Conservation (phyloP, 495 filamentous ascomycete genomes). For the Xylaria castorea region DNA sequence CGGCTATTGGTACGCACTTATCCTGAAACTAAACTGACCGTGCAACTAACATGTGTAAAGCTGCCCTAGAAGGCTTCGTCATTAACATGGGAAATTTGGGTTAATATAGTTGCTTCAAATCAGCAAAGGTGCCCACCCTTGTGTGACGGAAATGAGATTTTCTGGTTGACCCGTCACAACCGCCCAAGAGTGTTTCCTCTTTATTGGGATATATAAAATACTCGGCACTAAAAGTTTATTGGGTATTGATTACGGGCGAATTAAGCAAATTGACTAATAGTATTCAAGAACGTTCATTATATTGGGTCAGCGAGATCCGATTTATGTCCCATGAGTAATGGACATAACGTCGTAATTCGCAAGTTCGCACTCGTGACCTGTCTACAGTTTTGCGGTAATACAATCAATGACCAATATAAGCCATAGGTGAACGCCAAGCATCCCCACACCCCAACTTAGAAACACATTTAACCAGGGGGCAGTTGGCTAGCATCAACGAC, state of each 20-base stretch:
- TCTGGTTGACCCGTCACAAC: background rate
- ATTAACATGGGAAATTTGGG: slow-evolving; percentile 79
- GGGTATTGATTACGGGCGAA: no score
- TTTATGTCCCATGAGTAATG: background rate
- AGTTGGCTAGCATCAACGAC: slow-evolving; percentile 92
- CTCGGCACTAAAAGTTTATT: background rate
- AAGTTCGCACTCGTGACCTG: slow-evolving; percentile 32
- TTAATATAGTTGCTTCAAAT: slow-evolving; percentile 1
- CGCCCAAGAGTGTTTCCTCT: background rate
- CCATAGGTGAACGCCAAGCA: slow-evolving; percentile 33
- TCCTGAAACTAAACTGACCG: background rate
- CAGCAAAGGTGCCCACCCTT: background rate
- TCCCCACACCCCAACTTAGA: background rate
- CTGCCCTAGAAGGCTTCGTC: slow-evolving; percentile 86
- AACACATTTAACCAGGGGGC: slow-evolving; percentile 77
- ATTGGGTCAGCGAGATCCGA: background rate
- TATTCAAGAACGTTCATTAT: background rate
- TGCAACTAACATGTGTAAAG: slow-evolving; percentile 45
- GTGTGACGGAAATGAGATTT: background rate
- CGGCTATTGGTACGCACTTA: slow-evolving; percentile 68
- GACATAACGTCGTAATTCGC: slow-evolving; percentile 10
- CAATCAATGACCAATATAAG: slow-evolving; percentile 29
- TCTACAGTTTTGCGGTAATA: slow-evolving; percentile 30
- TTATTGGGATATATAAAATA: background rate
- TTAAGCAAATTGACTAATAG: background rate